Base-by-base conservation (phyloP, 108 stramenopile genomes). In the Pelagomonas calceolata region DNA sequence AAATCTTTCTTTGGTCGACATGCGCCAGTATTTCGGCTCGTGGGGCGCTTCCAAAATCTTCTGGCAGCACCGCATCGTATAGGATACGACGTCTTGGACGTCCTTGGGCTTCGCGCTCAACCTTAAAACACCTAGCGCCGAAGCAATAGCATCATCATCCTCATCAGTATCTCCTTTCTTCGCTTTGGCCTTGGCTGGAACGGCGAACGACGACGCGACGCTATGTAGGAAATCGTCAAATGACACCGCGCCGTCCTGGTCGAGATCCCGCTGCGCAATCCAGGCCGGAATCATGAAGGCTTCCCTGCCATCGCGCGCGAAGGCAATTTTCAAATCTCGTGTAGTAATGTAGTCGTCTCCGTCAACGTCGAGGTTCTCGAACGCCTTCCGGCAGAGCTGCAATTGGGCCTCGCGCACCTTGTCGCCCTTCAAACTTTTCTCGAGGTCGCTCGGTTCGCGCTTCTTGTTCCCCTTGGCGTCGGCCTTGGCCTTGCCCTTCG, bases 21-120 rank as follows among this genome's bases (percentile, higher is more conserved):
- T 69, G 64, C 79, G 30, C 79, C 79, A 80, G 74, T 78, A 73
- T 32, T 34, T 36, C 39, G 44, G 68, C 12, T 74, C 70, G 31
- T 33, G 33, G 26, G 79, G 79, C 17, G 74, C 66, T 45, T 80
- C 79, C 39, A 69, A 63, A 4, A 80, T 77, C 43, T 73, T 30
- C 32, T 73, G 34, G 26, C 68, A 43, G 9, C 9, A 10, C 9
- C 39, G 39, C 9, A 43, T 5, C 39, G 12, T 12, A 12, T 43
- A 12, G 39, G 39, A 5, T 5, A 5, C 5, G 39, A 43, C 39
- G 39, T 43, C 12, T 12, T 5, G 9, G 9, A 34, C 66, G 73
- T 78, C 77, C 43, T 69, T n/a, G 30, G 35, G 35, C 18, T 75
- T 75, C 9, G 32, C 69, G 3, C 75, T 36, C 34, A 77, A 21